phyloP scores from a whole-genome alignment of 441 rosid genomes.

The Aleurites moluccanus region DNA sequence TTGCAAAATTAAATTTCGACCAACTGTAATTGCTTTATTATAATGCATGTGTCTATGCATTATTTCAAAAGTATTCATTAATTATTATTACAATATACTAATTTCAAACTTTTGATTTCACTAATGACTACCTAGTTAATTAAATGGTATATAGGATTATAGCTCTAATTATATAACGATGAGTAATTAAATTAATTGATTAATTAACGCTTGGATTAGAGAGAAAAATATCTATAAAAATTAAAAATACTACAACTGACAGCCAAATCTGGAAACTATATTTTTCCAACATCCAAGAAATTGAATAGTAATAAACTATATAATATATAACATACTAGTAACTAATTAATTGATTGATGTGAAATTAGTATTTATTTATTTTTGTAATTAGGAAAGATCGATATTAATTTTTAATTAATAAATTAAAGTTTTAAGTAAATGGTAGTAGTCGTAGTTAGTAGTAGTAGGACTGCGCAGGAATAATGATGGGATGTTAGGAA shows the following conservation, averaged over 20 bases:
- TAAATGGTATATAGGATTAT: neutral
- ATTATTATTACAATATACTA: too few species aligned
- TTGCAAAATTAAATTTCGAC: neutral
- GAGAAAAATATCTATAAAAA: neutral
- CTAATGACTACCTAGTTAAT: neutral
- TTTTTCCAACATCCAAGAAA: neutral
- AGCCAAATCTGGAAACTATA: conserved; percentile 22
- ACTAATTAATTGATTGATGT: neutral
- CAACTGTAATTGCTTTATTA: too few species aligned
- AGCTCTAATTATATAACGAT: neutral
- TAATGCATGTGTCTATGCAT: too few species aligned
- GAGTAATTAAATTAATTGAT: neutral
- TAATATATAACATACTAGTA: neutral
- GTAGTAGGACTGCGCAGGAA: conserved; percentile 31
- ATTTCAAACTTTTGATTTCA: neutral
- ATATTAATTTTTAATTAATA: too few species aligned
- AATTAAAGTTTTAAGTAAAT: too few species aligned
- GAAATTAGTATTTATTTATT: neutral
- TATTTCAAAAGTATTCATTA: too few species aligned
- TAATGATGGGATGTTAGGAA: conserved; percentile 44
- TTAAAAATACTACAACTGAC: conserved; percentile 25
- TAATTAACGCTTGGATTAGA: neutral
- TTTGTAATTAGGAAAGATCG: too few species aligned
- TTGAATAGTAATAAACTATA: too few species aligned
- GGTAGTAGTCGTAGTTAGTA: neutral